phyloP scores from a whole-genome alignment of 1,284 basidiomycete genomes.

The Blastosporella zonata region DNA sequence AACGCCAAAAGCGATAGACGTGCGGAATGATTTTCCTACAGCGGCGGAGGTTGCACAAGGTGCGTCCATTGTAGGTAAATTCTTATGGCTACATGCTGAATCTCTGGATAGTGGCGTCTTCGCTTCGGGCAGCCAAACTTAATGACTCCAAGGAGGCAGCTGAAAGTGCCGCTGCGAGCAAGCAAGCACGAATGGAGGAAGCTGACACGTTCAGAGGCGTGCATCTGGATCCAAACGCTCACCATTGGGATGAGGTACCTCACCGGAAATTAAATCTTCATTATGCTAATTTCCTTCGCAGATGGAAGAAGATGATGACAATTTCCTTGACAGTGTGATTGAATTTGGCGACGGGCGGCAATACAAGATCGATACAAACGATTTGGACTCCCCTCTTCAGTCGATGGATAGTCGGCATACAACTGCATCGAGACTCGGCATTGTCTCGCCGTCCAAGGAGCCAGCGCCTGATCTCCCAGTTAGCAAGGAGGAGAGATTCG shows the following conservation, averaged over 20 bases:
- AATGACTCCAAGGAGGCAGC: conserved; percentile 32
- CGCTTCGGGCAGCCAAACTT: conserved; percentile 34
- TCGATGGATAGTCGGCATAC: conserved; percentile 19
- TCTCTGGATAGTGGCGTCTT: conserved; percentile 24
- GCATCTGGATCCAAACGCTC: conserved; percentile 87
- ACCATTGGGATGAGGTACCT: conserved; percentile 95
- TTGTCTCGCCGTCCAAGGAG: conserved; percentile 21
- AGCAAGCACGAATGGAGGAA: conserved; percentile 65
- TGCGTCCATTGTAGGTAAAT: conserved; percentile 29
- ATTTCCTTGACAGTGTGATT: conserved; percentile 84
- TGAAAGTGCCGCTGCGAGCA: conserved; percentile 44
- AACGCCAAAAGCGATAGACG: conserved; percentile 35
- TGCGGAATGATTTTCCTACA: conserved; percentile 78
- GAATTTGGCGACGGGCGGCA: conserved; percentile 92
- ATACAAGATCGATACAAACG: conserved; percentile 69
- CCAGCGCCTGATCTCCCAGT: conserved; percentile 39
- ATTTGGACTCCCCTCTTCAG: conserved; percentile 24
- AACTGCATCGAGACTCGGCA: conserved; percentile 18
- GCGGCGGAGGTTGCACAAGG: conserved; percentile 89
- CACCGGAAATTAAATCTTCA: neutral
- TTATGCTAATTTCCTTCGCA: conserved; percentile 25
- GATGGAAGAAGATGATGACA: conserved; percentile 90
- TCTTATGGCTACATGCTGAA: conserved; percentile 1
- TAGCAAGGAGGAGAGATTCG: conserved; percentile 76
- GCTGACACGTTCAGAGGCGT: conserved; percentile 92